Conservation (phyloP, 2,329 filamentous ascomycete species). For the Onygenales sp. region DNA sequence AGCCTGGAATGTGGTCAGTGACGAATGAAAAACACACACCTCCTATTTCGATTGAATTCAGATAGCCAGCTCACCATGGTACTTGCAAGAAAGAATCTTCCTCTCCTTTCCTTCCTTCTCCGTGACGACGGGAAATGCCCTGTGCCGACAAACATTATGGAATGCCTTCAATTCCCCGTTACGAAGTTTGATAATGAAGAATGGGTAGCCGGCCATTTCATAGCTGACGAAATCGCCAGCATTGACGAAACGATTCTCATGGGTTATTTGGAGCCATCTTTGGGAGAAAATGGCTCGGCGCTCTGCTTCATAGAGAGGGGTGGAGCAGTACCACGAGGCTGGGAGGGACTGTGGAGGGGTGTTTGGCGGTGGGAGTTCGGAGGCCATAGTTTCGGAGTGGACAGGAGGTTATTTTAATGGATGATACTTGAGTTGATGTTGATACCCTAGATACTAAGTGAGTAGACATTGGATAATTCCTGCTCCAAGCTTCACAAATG, state of each 20-base stretch:
- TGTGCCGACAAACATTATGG: conserved; percentile 52
- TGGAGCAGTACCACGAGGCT: conserved; percentile 43
- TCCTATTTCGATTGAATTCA: not conserved
- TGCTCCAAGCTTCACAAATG: too few species aligned
- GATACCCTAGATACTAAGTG: too few species aligned
- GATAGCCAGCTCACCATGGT: conserved; percentile 32
- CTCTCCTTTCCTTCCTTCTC: conserved; percentile 38
- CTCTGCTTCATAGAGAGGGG: conserved; percentile 49
- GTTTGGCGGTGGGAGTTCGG: too few species aligned
- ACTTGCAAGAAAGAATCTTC: conserved; percentile 48
- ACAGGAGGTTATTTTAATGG: too few species aligned
- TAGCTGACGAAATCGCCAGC: conserved; percentile 49
- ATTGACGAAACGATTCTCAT: conserved; percentile 39
- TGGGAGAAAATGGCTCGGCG: conserved; percentile 48
- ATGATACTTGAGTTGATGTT: too few species aligned
- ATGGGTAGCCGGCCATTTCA: conserved; percentile 47
- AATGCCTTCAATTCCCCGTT: conserved; percentile 47
- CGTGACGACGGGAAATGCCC: conserved; percentile 48
- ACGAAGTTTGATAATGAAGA: conserved; percentile 44
- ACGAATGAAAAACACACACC: too few species aligned
- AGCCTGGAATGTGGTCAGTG: conserved; percentile 22
- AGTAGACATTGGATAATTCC: too few species aligned
- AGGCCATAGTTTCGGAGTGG: too few species aligned
- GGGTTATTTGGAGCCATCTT: conserved; percentile 37
- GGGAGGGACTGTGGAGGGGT: conserved; percentile 30